Percentiles rank a stretch among this genome's conserved stretches.
Evolutionary conservation across 176 grass and related monocot species (phyloP).

Genomic region (Aegilops longissima): DNA sequence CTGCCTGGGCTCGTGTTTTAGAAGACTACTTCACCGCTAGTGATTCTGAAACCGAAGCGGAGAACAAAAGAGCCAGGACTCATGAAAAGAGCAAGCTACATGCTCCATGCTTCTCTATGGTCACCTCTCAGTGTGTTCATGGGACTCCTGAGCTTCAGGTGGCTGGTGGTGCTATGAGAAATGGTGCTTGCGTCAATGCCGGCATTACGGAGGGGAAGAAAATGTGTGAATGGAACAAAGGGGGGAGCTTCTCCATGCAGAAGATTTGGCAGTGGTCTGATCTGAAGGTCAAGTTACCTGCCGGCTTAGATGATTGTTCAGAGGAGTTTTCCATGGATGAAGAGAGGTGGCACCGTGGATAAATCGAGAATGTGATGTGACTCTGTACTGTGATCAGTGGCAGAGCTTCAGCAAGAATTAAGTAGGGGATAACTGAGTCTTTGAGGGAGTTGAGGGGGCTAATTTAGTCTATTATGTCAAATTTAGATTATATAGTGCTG

Average conservation of each 20-base stretch:
- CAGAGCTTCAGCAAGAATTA: no score
- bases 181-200: background rate
- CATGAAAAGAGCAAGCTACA: no score
- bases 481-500: background rate
- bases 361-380: slow-evolving; percentile 37
- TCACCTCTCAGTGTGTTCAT: slow-evolving; percentile 82
- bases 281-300: slow-evolving; percentile 60
- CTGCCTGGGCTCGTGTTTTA: no score
- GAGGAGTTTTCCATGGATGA: slow-evolving; percentile 65
- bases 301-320: slow-evolving; percentile 52
- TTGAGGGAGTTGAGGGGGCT: no score
- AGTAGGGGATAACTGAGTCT: no score
- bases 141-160: slow-evolving; percentile 65
- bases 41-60: no score
- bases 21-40: no score
- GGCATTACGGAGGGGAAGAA: slow-evolving; percentile 64
- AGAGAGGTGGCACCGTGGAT: background rate
- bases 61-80: no score
- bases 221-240: slow-evolving; percentile 59
- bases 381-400: slow-evolving; percentile 17
- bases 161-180: slow-evolving; percentile 35
- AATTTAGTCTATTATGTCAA: no score
- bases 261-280: slow-evolving; percentile 92
- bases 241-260: slow-evolving; percentile 78
- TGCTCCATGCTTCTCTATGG: slow-evolving; percentile 66